phyloP scores from a whole-genome alignment of 2,329 filamentous ascomycete species.

The Cladosporium oxysporum region DNA sequence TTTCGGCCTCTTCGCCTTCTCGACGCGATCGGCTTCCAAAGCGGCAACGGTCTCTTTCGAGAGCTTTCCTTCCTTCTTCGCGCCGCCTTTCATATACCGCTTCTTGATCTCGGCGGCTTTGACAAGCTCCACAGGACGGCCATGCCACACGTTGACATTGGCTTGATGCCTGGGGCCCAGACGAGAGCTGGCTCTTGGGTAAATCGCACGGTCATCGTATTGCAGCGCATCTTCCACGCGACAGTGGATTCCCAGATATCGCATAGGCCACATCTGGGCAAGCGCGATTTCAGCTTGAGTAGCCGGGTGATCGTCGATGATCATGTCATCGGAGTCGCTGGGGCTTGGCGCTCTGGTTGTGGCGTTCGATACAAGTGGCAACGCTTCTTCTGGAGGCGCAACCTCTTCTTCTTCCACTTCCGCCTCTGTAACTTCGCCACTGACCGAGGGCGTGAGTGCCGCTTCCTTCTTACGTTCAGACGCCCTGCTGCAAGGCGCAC shows the following conservation, averaged over 20 bases:
- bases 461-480: slow-evolving; percentile 92
- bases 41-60: slow-evolving; percentile 79
- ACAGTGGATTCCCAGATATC: slow-evolving; percentile 94
- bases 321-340: slow-evolving; percentile 49
- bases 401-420: slow-evolving; percentile 66
- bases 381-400: slow-evolving; percentile 72
- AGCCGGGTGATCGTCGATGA: slow-evolving; percentile 61
- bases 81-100: slow-evolving; percentile 63
- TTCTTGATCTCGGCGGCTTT: slow-evolving; percentile 86
- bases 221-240: slow-evolving; percentile 93
- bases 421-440: slow-evolving; percentile 53
- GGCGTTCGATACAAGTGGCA: slow-evolving; percentile 51
- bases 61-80: slow-evolving; percentile 74
- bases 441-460: slow-evolving; percentile 75
- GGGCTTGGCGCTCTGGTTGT: slow-evolving; percentile 62
- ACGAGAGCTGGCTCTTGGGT: slow-evolving; percentile 90
- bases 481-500: slow-evolving; percentile 91
- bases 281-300: slow-evolving; percentile 90
- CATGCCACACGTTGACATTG: slow-evolving; percentile 80
- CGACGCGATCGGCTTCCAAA: slow-evolving; percentile 77
- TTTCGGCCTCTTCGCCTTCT: slow-evolving; percentile 79
- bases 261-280: slow-evolving; percentile 92
- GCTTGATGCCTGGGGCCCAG: slow-evolving; percentile 91
- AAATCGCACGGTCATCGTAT: slow-evolving; percentile 90
- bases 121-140: slow-evolving; percentile 83